Evolutionary conservation across 805 yeast species (phyloP).

Genomic region (Spathaspora boniae): DNA sequence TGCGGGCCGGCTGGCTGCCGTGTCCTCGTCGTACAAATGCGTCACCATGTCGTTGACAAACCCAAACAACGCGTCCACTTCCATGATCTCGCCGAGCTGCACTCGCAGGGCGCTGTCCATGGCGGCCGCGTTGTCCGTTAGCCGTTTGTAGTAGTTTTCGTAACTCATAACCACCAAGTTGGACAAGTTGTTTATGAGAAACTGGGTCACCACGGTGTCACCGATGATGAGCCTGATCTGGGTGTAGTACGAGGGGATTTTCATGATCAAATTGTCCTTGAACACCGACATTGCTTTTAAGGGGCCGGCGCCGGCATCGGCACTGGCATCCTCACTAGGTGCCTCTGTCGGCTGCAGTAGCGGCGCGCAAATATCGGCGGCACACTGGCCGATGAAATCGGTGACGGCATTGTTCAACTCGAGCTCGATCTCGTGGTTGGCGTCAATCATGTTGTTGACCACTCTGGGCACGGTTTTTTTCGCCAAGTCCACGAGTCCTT

Average conservation of each 20-base stretch:
- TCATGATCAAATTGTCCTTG: conserved; percentile 47
- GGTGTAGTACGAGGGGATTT: conserved; percentile 52
- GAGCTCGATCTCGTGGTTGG: conserved; percentile 62
- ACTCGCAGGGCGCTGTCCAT: conserved; percentile 18
- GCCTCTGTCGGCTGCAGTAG: conserved; percentile 17
- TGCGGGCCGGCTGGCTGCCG: conserved; percentile 6
- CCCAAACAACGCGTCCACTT: conserved; percentile 56
- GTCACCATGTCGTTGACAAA: conserved; percentile 40
- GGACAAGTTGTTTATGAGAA: conserved; percentile 27
- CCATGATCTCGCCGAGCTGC: conserved; percentile 47
- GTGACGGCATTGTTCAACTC: conserved; percentile 71
- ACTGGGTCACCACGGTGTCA: conserved; percentile 44
- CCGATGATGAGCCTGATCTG: conserved; percentile 53
- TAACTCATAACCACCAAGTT: conserved; percentile 59
- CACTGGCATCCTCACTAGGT: background rate
- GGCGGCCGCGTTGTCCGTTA: conserved; percentile 22
- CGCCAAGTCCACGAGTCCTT: conserved; percentile 47
- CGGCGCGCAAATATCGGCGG: conserved; percentile 46
- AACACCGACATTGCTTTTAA: conserved; percentile 37
- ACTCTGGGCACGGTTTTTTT: conserved; percentile 74
- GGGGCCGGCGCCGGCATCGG: conserved; percentile 21
- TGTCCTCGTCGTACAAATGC: conserved; percentile 20
- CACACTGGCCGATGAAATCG: conserved; percentile 55
- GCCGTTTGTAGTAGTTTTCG: conserved; percentile 44
- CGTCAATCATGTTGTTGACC: conserved; percentile 79